Evolutionary conservation across 805 yeast genomes (phyloP).

Genomic region (Wickerhamomyces ciferrii): DNA sequence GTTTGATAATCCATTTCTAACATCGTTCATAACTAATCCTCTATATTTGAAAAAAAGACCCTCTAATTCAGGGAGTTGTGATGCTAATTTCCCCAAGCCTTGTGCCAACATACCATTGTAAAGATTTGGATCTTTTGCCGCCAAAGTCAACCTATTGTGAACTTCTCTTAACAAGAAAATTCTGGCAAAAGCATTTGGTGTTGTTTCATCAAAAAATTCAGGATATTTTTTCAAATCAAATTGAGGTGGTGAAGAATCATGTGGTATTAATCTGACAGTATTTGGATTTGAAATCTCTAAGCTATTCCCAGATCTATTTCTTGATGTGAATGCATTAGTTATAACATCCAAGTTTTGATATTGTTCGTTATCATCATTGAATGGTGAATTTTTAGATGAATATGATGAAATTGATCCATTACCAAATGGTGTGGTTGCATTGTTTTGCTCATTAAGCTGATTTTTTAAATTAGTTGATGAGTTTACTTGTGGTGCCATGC

Average conservation of each 20-base stretch:
- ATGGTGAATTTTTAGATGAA: not conserved
- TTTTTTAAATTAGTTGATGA: not conserved
- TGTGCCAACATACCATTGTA: conserved; percentile 11
- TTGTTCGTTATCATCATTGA: not conserved
- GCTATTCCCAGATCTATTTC: too few species aligned
- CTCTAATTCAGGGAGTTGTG: conserved; percentile 3
- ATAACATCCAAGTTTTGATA: not conserved
- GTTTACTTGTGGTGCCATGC: not conserved
- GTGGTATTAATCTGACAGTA: not conserved
- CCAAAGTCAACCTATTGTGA: not conserved
- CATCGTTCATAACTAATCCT: conserved; percentile 9
- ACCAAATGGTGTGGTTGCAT: not conserved
- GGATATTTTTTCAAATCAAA: not conserved
- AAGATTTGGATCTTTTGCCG: not conserved
- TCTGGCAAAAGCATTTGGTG: not conserved
- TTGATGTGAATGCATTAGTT: not conserved
- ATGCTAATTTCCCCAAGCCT: conserved; percentile 11
- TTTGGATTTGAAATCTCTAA: not conserved
- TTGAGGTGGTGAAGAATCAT: not conserved
- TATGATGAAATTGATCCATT: not conserved
- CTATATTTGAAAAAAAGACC: conserved; percentile 8
- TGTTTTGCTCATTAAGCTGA: not conserved
- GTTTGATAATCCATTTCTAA: conserved; percentile 1
- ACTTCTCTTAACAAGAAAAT: conserved; percentile 4
- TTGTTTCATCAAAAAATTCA: conserved; percentile 3